Evolutionary conservation across 2,329 filamentous ascomycete genomes (phyloP).

Genomic region (Fusarium pilosicola): DNA sequence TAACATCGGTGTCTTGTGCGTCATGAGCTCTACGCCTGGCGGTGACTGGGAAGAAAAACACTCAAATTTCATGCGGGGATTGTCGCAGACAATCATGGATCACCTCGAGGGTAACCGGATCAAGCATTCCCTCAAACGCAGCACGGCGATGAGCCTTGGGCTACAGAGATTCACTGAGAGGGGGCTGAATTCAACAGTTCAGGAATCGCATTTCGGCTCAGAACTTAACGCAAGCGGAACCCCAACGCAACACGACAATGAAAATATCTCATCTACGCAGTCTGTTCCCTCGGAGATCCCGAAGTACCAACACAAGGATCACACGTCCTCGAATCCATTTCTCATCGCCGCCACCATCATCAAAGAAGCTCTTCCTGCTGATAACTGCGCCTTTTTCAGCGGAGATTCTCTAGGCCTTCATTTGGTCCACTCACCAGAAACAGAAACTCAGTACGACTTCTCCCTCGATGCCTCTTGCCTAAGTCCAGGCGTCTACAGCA

Average conservation of each 20-base stretch:
- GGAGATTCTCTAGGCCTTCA: neutral
- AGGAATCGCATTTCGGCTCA: no score
- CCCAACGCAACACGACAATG: no score
- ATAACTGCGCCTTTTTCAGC: neutral
- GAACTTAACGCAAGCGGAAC: rapidly evolving
- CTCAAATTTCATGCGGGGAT: neutral
- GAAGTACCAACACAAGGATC: neutral
- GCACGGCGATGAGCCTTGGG: neutral
- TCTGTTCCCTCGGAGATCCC: neutral
- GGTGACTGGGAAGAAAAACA: neutral
- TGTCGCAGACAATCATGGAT: neutral
- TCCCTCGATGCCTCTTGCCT: neutral
- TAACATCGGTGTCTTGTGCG: neutral
- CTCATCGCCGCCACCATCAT: neutral
- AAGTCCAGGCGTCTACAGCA: neutral
- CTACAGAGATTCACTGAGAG: neutral
- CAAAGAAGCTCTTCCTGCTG: neutral
- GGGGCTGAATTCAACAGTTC: neutral
- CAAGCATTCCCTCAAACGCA: neutral
- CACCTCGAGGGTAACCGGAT: neutral
- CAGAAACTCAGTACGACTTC: neutral
- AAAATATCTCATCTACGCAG: rapidly evolving
- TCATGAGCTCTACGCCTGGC: neutral
- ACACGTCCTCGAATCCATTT: neutral
- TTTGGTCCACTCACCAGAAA: neutral